Percentiles rank a stretch among this genome's conserved stretches.
These are phyloP conservation scores for Stachybotrys elegans DNA, from an alignment of 2,329 filamentous ascomycete genomes.

Conservation along the genomic window DNA sequence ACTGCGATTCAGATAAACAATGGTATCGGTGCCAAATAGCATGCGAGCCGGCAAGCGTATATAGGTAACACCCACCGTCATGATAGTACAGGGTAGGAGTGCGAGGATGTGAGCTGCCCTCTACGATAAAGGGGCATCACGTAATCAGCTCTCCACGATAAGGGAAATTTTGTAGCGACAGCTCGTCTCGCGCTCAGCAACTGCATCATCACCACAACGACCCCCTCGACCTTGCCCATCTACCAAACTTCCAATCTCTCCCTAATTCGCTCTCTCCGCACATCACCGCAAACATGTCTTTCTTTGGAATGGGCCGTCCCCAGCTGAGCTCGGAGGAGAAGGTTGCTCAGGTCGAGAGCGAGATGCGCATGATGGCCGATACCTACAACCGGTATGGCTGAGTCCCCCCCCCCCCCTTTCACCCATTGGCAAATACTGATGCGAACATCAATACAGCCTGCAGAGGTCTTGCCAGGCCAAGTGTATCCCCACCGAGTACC, in stretches of 20 bases:
- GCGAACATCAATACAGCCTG: constrained; percentile 50
- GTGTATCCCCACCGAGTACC: constrained; percentile 89
- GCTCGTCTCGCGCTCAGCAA: too few species aligned
- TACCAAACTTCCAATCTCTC: constrained; percentile 5
- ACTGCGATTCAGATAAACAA: too few species aligned
- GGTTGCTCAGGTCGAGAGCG: constrained; percentile 91
- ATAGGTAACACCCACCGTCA: too few species aligned
- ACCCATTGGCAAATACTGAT: neutral
- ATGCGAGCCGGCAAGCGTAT: too few species aligned
- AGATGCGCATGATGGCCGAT: constrained; percentile 95
- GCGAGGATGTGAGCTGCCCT: neutral
- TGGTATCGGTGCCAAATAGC: too few species aligned
- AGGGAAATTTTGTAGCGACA: constrained; percentile 19
- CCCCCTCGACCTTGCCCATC: neutral
- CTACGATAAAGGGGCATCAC: constrained; percentile 11
- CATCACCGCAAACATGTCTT: constrained; percentile 32
- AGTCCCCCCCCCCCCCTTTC: neutral
- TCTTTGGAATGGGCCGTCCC: constrained; percentile 51
- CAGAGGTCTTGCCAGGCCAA: constrained; percentile 88
- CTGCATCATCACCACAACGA: constrained; percentile 6
- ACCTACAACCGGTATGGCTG: constrained; percentile 92
- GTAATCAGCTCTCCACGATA: constrained; percentile 18
- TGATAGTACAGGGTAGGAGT: constrained; percentile 20
- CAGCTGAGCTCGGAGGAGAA: constrained; percentile 95
- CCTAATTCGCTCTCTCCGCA: constrained; percentile 7